Evolutionary conservation across 768 basidiomycete species (phyloP).

Genomic region (Pulveroboletus sp.): DNA sequence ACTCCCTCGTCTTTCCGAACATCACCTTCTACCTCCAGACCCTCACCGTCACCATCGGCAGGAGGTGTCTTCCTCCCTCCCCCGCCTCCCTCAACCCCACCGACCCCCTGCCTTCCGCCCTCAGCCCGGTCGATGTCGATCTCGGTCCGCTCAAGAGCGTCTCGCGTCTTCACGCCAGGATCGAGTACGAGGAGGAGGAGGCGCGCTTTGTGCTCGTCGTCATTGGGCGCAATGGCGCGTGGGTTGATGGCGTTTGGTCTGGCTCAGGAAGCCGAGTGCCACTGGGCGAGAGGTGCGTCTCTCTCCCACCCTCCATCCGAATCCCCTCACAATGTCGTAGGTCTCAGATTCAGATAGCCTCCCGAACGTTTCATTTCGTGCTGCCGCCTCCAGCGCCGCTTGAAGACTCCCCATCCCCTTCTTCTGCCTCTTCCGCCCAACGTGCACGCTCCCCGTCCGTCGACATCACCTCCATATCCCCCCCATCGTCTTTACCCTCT

Average conservation of each 20-base stretch:
- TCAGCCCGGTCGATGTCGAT: constrained; percentile 73
- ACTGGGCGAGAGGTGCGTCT: constrained; percentile 71
- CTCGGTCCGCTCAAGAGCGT: constrained; percentile 96
- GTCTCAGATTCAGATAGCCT: constrained; percentile 95
- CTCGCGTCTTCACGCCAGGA: constrained; percentile 93
- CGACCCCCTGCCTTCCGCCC: constrained; percentile 34
- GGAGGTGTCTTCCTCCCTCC: constrained; percentile 69
- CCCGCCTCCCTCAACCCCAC: constrained; percentile 46
- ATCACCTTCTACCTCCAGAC: constrained; percentile 98
- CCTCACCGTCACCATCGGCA: constrained; percentile 88
- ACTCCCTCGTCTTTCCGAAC: constrained; percentile 88
- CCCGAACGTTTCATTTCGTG: constrained; percentile 94
- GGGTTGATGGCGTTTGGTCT: constrained; percentile 97
- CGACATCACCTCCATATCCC: constrained; percentile 77
- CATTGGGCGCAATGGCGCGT: constrained; percentile 94
- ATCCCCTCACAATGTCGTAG: constrained; percentile 38
- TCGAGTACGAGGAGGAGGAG: constrained; percentile 88
- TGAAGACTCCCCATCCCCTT: constrained; percentile 78
- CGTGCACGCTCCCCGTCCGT: constrained; percentile 74
- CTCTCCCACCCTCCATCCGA: not conserved
- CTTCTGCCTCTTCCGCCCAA: constrained; percentile 66
- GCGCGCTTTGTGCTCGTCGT: constrained; percentile 88
- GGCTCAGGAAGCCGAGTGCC: constrained; percentile 84
- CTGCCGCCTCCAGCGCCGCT: constrained; percentile 83
- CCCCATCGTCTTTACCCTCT: constrained; percentile 76